phyloP scores from a whole-genome alignment of 2,329 filamentous ascomycete genomes.

The Aspergillus quadrilineatus region DNA sequence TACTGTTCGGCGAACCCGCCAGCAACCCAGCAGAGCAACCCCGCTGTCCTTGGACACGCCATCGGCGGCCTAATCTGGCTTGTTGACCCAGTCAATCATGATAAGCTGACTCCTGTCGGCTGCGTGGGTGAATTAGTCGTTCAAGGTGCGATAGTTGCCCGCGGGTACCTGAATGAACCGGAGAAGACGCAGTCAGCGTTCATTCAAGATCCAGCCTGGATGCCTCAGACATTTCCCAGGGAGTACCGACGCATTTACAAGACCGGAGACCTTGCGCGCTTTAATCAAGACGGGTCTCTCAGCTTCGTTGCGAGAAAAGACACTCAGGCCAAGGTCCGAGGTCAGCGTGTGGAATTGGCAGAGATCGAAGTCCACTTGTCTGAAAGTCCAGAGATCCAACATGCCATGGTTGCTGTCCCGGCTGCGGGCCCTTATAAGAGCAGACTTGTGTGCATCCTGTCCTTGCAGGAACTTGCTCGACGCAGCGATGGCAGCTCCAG shows the following conservation, averaged over 20 bases:
- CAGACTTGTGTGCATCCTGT: too few relatives aligned
- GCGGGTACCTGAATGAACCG: slow-evolving; percentile 39
- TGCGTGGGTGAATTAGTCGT: slow-evolving; percentile 15
- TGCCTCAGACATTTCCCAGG: not conserved
- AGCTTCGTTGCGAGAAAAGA: not conserved
- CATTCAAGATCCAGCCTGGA: slow-evolving; percentile 24
- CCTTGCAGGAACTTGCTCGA: too few relatives aligned
- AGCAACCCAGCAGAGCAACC: not conserved
- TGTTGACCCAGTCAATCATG: slow-evolving; percentile 1
- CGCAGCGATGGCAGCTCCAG: not conserved
- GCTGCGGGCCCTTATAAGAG: too few relatives aligned
- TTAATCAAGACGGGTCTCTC: not conserved
- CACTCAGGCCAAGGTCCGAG: slow-evolving; percentile 3
- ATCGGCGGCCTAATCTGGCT: slow-evolving; percentile 2
- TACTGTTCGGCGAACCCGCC: not conserved
- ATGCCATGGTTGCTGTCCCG: not conserved
- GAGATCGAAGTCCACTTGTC: not conserved
- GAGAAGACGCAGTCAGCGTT: slow-evolving; percentile 25
- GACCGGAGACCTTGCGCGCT: slow-evolving; percentile 15
- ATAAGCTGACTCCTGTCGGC: slow-evolving; percentile 15
- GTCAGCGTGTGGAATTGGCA: not conserved
- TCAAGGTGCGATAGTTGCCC: slow-evolving; percentile 19
- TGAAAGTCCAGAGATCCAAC: not conserved
- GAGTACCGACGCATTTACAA: slow-evolving; percentile 13
- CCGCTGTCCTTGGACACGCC: not conserved